These are phyloP conservation scores for Coemansia sp. DNA, from an alignment of 192 early-diverging fungal genomes.

Conservation along the genomic window DNA sequence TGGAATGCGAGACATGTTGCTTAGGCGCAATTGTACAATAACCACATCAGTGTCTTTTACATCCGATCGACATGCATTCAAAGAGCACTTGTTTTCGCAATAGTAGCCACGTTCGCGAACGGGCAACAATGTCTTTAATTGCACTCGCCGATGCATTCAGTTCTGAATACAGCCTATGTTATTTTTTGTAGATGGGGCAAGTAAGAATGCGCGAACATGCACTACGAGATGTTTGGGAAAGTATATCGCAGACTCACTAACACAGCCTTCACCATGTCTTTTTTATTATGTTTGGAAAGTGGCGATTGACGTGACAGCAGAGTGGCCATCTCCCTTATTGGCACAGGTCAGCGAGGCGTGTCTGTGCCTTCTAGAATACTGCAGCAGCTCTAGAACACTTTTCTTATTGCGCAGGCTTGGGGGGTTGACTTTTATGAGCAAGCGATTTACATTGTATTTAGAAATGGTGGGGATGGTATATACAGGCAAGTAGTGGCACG, in stretches of 20 bases:
- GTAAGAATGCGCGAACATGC: neutral
- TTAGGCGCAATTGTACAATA: conserved; percentile 2
- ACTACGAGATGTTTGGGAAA: neutral
- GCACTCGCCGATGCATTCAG: neutral
- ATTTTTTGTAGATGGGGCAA: neutral
- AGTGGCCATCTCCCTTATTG: neutral
- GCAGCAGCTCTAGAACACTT: neutral
- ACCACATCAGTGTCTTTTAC: neutral
- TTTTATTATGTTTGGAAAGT: neutral
- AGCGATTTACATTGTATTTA: neutral
- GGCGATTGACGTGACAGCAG: neutral
- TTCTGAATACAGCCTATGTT: neutral
- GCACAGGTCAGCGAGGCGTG: neutral
- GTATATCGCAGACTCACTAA: neutral
- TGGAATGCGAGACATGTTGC: neutral
- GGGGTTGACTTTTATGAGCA: neutral
- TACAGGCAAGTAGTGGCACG: neutral
- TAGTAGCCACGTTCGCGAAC: neutral
- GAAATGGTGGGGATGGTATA: neutral
- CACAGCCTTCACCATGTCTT: neutral
- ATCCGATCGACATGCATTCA: neutral
- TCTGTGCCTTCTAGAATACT: neutral
- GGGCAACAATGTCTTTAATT: neutral
- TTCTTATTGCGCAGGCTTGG: neutral
- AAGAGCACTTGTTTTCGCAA: neutral